These are phyloP conservation scores for Pisolithus marmoratus DNA, from an alignment of 768 basidiomycete genomes.

Conservation along the genomic window DNA sequence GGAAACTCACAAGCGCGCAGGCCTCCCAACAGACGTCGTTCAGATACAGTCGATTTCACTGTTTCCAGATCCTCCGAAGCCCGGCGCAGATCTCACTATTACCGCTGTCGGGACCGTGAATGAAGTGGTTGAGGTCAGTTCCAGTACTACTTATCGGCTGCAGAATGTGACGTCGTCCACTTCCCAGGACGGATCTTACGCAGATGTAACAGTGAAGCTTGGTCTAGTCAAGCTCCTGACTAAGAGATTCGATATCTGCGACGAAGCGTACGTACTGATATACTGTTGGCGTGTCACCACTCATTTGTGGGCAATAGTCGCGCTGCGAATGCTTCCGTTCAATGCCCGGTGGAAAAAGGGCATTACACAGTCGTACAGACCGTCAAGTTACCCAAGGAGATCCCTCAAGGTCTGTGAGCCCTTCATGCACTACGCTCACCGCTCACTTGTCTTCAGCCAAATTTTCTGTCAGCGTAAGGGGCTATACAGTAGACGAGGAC, in stretches of 20 bases:
- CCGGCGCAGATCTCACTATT: slow-evolving; percentile 86
- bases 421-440: background rate
- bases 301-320: slow-evolving; percentile 38
- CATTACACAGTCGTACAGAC: slow-evolving; percentile 72
- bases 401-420: slow-evolving; percentile 60
- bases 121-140: slow-evolving; percentile 58
- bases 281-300: slow-evolving; percentile 1
- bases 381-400: slow-evolving; percentile 85
- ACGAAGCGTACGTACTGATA: slow-evolving; percentile 75
- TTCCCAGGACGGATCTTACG: slow-evolving; percentile 84
- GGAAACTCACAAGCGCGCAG: slow-evolving; percentile 29
- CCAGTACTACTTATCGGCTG: background rate
- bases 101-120: slow-evolving; percentile 59
- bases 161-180: slow-evolving; percentile 8
- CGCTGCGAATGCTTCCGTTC: slow-evolving; percentile 66
- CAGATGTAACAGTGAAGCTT: slow-evolving; percentile 88
- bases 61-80: slow-evolving; percentile 83
- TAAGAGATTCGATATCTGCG: slow-evolving; percentile 83
- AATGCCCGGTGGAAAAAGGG: slow-evolving; percentile 80
- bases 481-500: slow-evolving; percentile 66
- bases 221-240: slow-evolving; percentile 84
- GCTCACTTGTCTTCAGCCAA: slow-evolving; percentile 54
- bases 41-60: slow-evolving; percentile 69
- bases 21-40: slow-evolving; percentile 39
- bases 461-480: slow-evolving; percentile 65